Evolutionary conservation across 371 early-diverging fungal genomes (phyloP).

Genomic region (Apophysomyces ossiformis): DNA sequence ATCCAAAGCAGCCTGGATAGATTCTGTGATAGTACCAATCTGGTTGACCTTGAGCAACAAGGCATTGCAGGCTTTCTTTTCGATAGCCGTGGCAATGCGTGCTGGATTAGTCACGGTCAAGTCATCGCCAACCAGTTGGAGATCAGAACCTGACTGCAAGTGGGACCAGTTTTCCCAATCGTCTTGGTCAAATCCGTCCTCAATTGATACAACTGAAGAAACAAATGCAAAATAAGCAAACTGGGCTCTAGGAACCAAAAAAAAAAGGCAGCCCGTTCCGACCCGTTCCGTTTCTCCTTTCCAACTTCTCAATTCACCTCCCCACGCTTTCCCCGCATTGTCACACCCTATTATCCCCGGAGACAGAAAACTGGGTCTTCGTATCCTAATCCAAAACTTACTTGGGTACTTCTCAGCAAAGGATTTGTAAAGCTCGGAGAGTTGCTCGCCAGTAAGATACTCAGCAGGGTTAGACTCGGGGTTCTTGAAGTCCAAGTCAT

Average conservation of each 20-base stretch:
- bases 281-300: constrained; percentile 4
- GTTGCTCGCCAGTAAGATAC: constrained; percentile 79
- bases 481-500: constrained; percentile 98
- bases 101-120: constrained; percentile 98
- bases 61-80: constrained; percentile 95
- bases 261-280: constrained; percentile 7
- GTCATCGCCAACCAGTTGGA: constrained; percentile 99
- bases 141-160: constrained; percentile 69
- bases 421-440: constrained; percentile 86
- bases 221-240: constrained; percentile 4
- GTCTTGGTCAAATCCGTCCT: constrained; percentile 99
- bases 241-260: background rate
- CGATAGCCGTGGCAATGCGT: constrained; percentile 90
- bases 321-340: too few relatives aligned
- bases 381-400: constrained; percentile 10
- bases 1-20: constrained; percentile 82
- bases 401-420: constrained; percentile 92
- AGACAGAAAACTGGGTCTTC: background rate
- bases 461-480: constrained; percentile 80
- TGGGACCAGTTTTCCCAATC: constrained; percentile 95
- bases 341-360: background rate
- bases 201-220: constrained; percentile 86
- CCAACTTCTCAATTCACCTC: background rate
- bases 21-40: constrained; percentile 98
- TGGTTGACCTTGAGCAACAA: constrained; percentile 99